Percentiles rank a stretch among this genome's conserved stretches.
phyloP scores from a whole-genome alignment of 2,329 filamentous ascomycete genomes.

The Trichoderma koningii region DNA sequence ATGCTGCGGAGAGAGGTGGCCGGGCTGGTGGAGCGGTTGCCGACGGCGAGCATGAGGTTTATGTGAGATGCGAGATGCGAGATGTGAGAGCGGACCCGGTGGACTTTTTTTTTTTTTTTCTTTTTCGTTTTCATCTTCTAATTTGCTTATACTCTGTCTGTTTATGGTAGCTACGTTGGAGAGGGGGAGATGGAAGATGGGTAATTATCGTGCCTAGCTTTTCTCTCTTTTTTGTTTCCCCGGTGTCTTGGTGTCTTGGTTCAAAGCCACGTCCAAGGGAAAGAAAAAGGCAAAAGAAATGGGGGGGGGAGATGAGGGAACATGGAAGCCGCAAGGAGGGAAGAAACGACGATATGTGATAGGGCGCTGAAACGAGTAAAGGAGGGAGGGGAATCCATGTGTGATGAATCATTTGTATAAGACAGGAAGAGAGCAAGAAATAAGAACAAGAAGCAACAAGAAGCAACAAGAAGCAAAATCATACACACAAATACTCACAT shows the following conservation, averaged over 20 bases:
- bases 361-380: conserved; percentile 28
- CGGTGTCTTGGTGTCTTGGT: not conserved
- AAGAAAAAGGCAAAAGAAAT: not conserved
- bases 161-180: conserved; percentile 13
- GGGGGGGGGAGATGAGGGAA: conserved; percentile 29
- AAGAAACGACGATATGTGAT: conserved; percentile 12
- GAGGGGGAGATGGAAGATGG: conserved; percentile 15
- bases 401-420: conserved; percentile 26
- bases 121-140: not conserved
- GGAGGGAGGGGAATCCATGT: conserved; percentile 12
- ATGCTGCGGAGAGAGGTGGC: conserved; percentile 49
- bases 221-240: not conserved
- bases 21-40: conserved; percentile 47
- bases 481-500: too few species aligned
- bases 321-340: conserved; percentile 26
- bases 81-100: conserved; percentile 17
- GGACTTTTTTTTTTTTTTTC: not conserved
- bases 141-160: not conserved
- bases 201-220: conserved; percentile 9
- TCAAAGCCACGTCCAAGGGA: not conserved
- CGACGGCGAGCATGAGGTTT: conserved; percentile 49
- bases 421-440: not conserved
- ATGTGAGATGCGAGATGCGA: conserved; percentile 38
- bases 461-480: too few species aligned
- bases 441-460: too few species aligned